These are phyloP conservation scores for Fusarium nurragi DNA, from an alignment of 2,329 filamentous ascomycete genomes.

Conservation along the genomic window DNA sequence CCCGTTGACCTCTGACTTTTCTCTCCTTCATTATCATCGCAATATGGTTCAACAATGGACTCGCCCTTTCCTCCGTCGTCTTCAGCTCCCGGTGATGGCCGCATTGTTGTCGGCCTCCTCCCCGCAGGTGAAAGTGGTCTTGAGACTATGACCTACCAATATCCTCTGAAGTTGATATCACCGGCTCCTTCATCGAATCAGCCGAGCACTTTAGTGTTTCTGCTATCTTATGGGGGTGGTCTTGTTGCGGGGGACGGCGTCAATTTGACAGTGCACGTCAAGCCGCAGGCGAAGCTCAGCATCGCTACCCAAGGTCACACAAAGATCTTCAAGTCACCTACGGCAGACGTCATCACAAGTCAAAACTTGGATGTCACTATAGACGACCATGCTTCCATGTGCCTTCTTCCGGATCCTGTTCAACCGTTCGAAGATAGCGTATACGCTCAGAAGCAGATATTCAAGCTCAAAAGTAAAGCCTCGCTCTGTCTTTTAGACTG, in stretches of 20 bases:
- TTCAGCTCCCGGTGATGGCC: slow-evolving; percentile 79
- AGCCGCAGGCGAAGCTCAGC: slow-evolving; percentile 71
- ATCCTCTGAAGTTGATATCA: slow-evolving; percentile 92
- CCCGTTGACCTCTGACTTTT: not conserved
- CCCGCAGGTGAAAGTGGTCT: slow-evolving; percentile 78
- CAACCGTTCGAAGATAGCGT: slow-evolving; percentile 88
- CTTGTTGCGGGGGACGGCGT: slow-evolving; percentile 89
- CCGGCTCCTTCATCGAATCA: slow-evolving; percentile 73
- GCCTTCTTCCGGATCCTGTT: slow-evolving; percentile 86
- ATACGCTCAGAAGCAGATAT: slow-evolving; percentile 86
- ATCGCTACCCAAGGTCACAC: slow-evolving; percentile 82
- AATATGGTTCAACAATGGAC: slow-evolving; percentile 52
- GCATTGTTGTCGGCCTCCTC: slow-evolving; percentile 76
- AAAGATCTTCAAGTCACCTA: slow-evolving; percentile 88
- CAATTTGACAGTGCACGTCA: slow-evolving; percentile 74
- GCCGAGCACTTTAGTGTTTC: slow-evolving; percentile 80
- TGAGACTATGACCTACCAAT: slow-evolving; percentile 83
- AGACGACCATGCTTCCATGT: slow-evolving; percentile 62
- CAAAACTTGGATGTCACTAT: slow-evolving; percentile 66
- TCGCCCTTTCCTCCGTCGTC: slow-evolving; percentile 83
- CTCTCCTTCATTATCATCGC: slow-evolving; percentile 9
- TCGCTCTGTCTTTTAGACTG: slow-evolving; percentile 89
- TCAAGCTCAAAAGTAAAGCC: slow-evolving; percentile 66
- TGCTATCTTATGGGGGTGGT: slow-evolving; percentile 94
- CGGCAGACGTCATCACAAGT: slow-evolving; percentile 63